Conservation (phyloP, 306 rosid species). For the Trichosanthes cucumerina region DNA sequence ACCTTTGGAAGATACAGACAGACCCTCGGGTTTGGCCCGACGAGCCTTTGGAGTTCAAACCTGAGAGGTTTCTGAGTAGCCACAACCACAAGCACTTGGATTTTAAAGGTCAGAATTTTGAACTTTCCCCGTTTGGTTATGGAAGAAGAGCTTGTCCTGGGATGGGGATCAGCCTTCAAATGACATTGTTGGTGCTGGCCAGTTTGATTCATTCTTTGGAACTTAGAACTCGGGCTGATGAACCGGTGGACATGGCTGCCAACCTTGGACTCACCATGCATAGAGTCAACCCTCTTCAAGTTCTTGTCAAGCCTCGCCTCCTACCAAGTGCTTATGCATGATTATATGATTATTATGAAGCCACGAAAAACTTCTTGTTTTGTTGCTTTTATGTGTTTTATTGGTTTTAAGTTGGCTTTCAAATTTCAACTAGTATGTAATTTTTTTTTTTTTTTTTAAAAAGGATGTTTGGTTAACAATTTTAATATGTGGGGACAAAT, state of each 20-base stretch:
- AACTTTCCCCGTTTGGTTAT: conserved; percentile 40
- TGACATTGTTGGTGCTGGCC: conserved; percentile 28
- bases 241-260: conserved; percentile 36
- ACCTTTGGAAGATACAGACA: conserved; percentile 42
- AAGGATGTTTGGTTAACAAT: not conserved
- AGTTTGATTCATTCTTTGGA: conserved; percentile 40
- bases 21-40: conserved; percentile 35
- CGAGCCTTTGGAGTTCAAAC: conserved; percentile 40
- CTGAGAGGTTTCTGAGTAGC: conserved; percentile 40
- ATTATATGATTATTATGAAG: not conserved
- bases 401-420: no score
- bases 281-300: conserved; percentile 40
- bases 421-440: no score
- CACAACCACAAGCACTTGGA: conserved; percentile 38
- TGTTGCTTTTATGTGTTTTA: no score
- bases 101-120: conserved; percentile 33
- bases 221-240: conserved; percentile 12
- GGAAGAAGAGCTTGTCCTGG: conserved; percentile 62
- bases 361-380: no score
- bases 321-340: conserved; percentile 4
- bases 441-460: no score
- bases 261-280: conserved; percentile 22
- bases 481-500: no score
- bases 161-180: conserved; percentile 21
- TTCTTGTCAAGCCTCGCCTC: conserved; percentile 35